Base-by-base conservation (phyloP, 495 filamentous ascomycete species). In the Aspergillus bridgeri region DNA sequence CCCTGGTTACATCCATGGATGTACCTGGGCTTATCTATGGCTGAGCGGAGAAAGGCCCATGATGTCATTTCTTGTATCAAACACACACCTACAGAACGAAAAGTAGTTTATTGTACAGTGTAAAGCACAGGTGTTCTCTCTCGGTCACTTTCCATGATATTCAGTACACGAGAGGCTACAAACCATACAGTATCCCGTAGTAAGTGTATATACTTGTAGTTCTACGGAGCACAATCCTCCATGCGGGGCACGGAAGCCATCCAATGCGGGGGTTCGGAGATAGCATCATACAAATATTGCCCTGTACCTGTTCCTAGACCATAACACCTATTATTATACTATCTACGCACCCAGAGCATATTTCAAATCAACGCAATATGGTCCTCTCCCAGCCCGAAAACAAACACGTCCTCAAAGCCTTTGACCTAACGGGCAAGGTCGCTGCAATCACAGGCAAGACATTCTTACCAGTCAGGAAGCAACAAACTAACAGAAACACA, bases 311-410 rank as follows among this genome's bases (percentile, higher is more conserved):
- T 3, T 8, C 44, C 15, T 20, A 3, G 13, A 23, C 15, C 17
- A 23, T 8, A 24, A 13, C 22, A 2, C 18, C 3, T 9, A 20
- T 2, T 15, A 3, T 1, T 20, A 4, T 9, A 20, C 6, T 19
- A 1, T 11, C 22, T 47, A 2, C 22, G 21, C 15, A 3, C 6
- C 9, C 9, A 21, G 18, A 47, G 45, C 20, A 20, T 3, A 2
- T n/a, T 25, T 9, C 2, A 6, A n/a, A 21, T 38, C 7, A 25
- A n/a, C 2, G 6, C 63, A 73, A 61, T 9, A 77, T 77, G 74
- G 72, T 75, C 24, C 74, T 77, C 57, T 29, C 63, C 19, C 66
- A 74, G 23, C 74, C 74, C 11, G 60, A 57, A 43, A 72, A 77
- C 42, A 65, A 70, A 43, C 68, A 74, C 58, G 72, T 75, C 23